Conservation (phyloP, 495 filamentous ascomycete species). For the Podospora pseudopauciseta region DNA sequence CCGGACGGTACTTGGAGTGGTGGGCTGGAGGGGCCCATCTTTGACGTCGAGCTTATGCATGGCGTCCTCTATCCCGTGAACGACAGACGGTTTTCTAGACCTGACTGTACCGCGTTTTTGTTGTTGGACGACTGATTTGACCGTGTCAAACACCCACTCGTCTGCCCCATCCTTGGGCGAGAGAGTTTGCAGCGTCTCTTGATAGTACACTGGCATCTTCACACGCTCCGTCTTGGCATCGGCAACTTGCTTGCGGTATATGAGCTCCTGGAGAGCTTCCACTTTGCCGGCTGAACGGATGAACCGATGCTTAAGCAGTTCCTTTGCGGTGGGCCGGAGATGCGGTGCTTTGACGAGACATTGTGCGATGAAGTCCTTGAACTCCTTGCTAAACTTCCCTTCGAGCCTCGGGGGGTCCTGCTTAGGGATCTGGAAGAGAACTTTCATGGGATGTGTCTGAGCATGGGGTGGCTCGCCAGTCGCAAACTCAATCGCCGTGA, state of each 20-base stretch:
- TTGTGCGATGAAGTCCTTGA: slow-evolving; percentile 87
- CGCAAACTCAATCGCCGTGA: slow-evolving; percentile 91
- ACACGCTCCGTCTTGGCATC: slow-evolving; percentile 61
- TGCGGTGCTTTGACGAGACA: slow-evolving; percentile 91
- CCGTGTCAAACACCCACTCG: slow-evolving; percentile 97
- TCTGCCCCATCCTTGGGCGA: slow-evolving; percentile 67
- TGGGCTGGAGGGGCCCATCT: slow-evolving; percentile 50
- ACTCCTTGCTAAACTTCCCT: slow-evolving; percentile 81
- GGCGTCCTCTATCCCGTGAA: slow-evolving; percentile 50
- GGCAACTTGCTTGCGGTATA: slow-evolving; percentile 77
- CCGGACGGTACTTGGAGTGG: slow-evolving; percentile 50
- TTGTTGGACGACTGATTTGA: slow-evolving; percentile 58
- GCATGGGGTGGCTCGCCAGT: slow-evolving; percentile 91
- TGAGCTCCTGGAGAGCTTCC: slow-evolving; percentile 79
- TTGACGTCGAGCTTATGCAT: slow-evolving; percentile 60
- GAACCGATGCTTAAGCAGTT: slow-evolving; percentile 87
- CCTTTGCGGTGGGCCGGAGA: slow-evolving; percentile 75
- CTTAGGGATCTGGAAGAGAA: slow-evolving; percentile 96
- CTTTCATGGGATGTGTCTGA: slow-evolving; percentile 94
- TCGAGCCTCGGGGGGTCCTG: slow-evolving; percentile 80
- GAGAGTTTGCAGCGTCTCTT: slow-evolving; percentile 81
- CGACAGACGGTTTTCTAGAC: slow-evolving; percentile 52
- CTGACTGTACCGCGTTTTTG: slow-evolving; percentile 41
- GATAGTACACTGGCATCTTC: slow-evolving; percentile 73
- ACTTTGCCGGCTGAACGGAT: slow-evolving; percentile 80